Evolutionary conservation across 106 monocot genomes (phyloP).

Genomic region (Iris macrosiphon): DNA sequence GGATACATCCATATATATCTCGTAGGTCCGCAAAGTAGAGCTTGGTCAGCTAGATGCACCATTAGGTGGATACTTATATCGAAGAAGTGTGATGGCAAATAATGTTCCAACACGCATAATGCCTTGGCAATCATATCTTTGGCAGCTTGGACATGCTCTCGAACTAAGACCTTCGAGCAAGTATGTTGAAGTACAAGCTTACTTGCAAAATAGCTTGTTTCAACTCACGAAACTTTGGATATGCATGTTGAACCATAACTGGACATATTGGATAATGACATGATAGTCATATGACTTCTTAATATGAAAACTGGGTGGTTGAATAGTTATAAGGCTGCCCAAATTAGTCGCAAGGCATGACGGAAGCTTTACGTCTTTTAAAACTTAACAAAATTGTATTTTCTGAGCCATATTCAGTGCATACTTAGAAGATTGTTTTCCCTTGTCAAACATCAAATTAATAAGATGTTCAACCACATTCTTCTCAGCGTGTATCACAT

Average conservation of each 20-base stretch:
- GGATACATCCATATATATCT: neutral
- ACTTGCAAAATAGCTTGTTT: neutral
- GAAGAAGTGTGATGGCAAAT: neutral
- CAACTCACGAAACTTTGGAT: neutral
- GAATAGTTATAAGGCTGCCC: neutral
- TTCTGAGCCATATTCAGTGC: neutral
- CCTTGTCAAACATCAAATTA: neutral
- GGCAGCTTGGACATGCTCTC: slow-evolving; percentile 1
- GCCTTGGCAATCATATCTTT: slow-evolving; percentile 3
- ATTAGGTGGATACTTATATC: neutral
- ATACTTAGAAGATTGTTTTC: neutral
- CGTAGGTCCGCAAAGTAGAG: neutral
- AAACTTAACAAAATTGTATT: neutral
- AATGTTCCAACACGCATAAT: neutral
- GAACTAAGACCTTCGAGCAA: neutral
- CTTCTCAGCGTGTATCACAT: neutral
- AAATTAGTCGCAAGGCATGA: neutral
- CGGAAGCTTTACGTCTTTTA: neutral
- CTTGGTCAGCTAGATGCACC: neutral
- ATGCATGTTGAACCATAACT: slow-evolving; percentile 1
- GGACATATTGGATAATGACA: neutral
- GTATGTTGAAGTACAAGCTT: neutral
- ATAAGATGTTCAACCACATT: neutral
- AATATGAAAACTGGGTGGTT: neutral
- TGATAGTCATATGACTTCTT: neutral